phyloP scores from a whole-genome alignment of 305 asterid genomes.

The Andrographis paniculata region DNA sequence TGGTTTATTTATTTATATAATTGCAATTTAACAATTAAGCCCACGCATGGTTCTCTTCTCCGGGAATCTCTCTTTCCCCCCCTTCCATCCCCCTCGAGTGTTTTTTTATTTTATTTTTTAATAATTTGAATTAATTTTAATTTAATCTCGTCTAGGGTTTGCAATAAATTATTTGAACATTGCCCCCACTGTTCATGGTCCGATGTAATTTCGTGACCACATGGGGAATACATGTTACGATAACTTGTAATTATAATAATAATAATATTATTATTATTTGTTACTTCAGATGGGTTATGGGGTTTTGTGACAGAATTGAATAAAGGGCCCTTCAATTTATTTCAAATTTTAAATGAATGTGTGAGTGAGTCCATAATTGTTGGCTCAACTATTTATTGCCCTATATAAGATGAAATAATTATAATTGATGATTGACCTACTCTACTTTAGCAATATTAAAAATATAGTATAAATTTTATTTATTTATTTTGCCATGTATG shows the following conservation, averaged over 20 bases:
- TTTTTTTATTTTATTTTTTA: neutral
- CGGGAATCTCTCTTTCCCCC: slow-evolving; percentile 88
- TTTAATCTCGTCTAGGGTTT: slow-evolving; percentile 13
- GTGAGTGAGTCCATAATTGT: too few species aligned
- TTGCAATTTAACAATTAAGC: slow-evolving; percentile 34
- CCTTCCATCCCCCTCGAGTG: slow-evolving; percentile 41
- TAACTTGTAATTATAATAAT: slow-evolving; percentile 15
- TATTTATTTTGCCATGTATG: neutral
- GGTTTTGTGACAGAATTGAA: too few species aligned
- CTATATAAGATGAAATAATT: too few species aligned
- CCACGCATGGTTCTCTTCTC: slow-evolving; percentile 73
- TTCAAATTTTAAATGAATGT: too few species aligned
- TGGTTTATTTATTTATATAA: slow-evolving; percentile 9
- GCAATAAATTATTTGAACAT: neutral
- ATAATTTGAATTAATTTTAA: neutral
- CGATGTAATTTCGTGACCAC: slow-evolving; percentile 23
- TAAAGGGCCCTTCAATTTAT: too few species aligned
- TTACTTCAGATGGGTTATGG: slow-evolving; percentile 9
- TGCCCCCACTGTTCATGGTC: slow-evolving; percentile 33
- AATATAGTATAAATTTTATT: too few species aligned
- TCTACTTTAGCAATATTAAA: neutral
- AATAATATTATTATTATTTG: too few species aligned
- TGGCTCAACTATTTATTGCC: too few species aligned
- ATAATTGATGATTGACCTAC: neutral
- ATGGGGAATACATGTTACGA: slow-evolving; percentile 21